Conservation (phyloP, 306 rosid species). For the Lathyrus oleraceus region DNA sequence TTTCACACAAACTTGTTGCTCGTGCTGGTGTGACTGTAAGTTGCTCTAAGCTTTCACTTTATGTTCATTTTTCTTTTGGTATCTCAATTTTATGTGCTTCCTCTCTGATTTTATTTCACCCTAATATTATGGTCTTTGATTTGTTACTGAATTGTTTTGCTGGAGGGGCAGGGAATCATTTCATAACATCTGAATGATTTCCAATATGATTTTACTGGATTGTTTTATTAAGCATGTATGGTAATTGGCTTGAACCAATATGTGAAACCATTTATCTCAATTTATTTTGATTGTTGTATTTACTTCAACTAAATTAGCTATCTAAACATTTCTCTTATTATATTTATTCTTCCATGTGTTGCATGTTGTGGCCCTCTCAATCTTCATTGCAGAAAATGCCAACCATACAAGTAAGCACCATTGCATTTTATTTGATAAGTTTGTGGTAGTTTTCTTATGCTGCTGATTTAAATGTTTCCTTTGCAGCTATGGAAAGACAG, state of each 20-base stretch:
- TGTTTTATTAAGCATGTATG: background rate
- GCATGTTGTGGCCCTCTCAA: constrained; percentile 32
- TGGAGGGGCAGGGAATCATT: background rate
- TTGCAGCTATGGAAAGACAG: constrained; percentile 84
- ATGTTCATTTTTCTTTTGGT: constrained; percentile 26
- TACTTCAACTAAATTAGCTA: constrained; percentile 33
- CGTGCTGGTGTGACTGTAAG: constrained; percentile 90
- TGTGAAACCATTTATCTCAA: constrained; percentile 9
- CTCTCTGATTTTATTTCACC: too few species aligned
- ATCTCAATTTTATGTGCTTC: constrained; percentile 4
- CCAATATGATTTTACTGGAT: background rate
- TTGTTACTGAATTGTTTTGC: background rate
- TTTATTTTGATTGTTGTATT: constrained; percentile 26
- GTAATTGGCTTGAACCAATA: background rate
- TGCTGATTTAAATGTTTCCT: constrained; percentile 7
- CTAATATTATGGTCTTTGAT: too few species aligned
- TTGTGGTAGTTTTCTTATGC: constrained; percentile 3
- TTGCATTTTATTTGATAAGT: constrained; percentile 19
- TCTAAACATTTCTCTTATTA: constrained; percentile 2
- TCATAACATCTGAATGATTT: background rate
- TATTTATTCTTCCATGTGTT: constrained; percentile 39
- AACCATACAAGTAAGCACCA: constrained; percentile 74
- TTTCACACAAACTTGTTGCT: constrained; percentile 76
- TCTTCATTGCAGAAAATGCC: constrained; percentile 83
- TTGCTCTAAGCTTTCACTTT: constrained; percentile 32